A percentile compares a stretch with the other conserved stretches of the same genome.
These are phyloP conservation scores for Mortierella hygrophila DNA, from an alignment of 192 early-diverging fungal genomes.

Conservation along the genomic window DNA sequence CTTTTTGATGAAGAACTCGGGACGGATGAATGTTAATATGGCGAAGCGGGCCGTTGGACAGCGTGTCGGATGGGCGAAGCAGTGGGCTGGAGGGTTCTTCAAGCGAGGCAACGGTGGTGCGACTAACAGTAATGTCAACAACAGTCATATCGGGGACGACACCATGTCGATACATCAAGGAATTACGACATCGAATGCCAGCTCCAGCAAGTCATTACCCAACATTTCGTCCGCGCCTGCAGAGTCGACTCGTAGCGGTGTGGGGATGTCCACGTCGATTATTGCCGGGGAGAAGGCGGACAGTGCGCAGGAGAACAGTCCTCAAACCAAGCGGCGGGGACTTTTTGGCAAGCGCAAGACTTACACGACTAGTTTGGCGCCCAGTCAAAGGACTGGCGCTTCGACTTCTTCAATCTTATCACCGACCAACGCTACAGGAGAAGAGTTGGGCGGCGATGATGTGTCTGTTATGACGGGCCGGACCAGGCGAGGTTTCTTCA, in stretches of 20 bases:
- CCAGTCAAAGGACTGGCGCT: not conserved
- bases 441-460: not conserved
- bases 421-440: conserved; percentile 3
- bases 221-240: not conserved
- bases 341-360: conserved; percentile 34
- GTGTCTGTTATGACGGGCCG: not conserved
- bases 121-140: conserved; percentile 7
- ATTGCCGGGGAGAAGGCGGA: conserved; percentile 12
- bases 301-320: conserved; percentile 12
- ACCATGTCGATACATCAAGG: not conserved
- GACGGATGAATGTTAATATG: conserved; percentile 66
- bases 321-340: conserved; percentile 32
- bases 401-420: not conserved
- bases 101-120: conserved; percentile 13
- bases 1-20: conserved; percentile 68
- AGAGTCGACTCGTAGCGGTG: not conserved
- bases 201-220: conserved; percentile 17
- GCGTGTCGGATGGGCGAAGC: conserved; percentile 65
- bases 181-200: not conserved
- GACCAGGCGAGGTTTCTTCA: conserved; percentile 40
- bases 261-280: not conserved
- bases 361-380: not conserved
- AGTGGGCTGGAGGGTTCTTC: conserved; percentile 66
- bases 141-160: not conserved
- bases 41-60: conserved; percentile 67